Percentiles rank a stretch among this genome's conserved stretches.
These are phyloP conservation scores for Dictyostelium capitatum DNA, from an alignment of 78 protist genomes.

Conservation along the genomic window DNA sequence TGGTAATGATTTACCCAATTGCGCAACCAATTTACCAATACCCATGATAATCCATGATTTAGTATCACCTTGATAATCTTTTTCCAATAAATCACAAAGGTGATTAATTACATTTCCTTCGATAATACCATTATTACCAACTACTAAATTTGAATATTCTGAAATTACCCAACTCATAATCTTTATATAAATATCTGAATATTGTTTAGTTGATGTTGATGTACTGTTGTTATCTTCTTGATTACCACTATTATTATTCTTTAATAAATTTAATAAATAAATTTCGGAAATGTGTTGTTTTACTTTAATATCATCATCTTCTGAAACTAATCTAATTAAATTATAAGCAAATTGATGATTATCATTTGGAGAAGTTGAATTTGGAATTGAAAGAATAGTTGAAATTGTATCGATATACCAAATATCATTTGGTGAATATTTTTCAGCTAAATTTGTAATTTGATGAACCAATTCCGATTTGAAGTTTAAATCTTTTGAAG, in stretches of 20 bases:
- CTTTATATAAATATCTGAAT: conserved; percentile 34
- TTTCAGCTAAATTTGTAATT: conserved; percentile 88
- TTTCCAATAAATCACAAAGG: conserved; percentile 42
- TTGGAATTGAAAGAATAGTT: conserved; percentile 11
- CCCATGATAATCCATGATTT: conserved; percentile 58
- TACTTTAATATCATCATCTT: conserved; percentile 30
- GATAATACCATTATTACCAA: neutral
- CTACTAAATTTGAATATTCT: conserved; percentile 46
- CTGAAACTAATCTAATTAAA: conserved; percentile 44
- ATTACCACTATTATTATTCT: neutral
- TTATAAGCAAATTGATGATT: conserved; percentile 28
- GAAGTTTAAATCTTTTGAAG: conserved; percentile 82
- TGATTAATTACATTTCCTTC: neutral
- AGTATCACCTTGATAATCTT: conserved; percentile 21
- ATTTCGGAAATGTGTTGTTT: conserved; percentile 16
- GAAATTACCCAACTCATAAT: conserved; percentile 55
- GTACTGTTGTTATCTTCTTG: too few species aligned
- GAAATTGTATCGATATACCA: conserved; percentile 74
- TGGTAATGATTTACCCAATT: conserved; percentile 24
- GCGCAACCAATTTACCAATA: conserved; percentile 23
- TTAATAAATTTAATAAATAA: neutral
- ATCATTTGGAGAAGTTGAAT: neutral
- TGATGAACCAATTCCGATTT: conserved; percentile 79
- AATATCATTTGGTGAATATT: conserved; percentile 77
- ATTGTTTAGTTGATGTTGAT: neutral